phyloP scores from a whole-genome alignment of 192 early-diverging fungal species.

The Coemansia brasiliensis region DNA sequence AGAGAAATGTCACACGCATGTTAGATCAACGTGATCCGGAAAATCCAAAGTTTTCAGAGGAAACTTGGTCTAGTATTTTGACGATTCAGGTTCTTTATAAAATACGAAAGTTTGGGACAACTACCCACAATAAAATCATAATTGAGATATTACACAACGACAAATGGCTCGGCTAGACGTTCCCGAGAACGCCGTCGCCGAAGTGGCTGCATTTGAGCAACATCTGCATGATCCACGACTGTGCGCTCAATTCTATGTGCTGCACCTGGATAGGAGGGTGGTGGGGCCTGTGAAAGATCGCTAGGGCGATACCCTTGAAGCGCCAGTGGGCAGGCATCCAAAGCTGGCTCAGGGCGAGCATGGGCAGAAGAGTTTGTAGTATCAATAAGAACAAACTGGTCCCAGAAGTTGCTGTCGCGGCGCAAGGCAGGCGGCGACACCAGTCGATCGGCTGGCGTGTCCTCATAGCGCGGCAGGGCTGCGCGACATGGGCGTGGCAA shows the following conservation, averaged over 20 bases:
- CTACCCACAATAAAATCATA: no score
- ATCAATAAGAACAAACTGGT: conserved; percentile 46
- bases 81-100: no score
- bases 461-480: conserved; percentile 47
- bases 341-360: background rate
- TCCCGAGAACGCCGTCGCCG: background rate
- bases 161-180: background rate
- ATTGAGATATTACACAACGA: background rate
- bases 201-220: background rate
- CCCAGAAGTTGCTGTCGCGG: conserved; percentile 39
- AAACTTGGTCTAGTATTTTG: no score
- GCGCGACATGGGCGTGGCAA: conserved; percentile 26
- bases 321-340: conserved; percentile 29
- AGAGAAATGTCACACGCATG: no score
- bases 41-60: no score
- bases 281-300: conserved; percentile 22
- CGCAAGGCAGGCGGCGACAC: conserved; percentile 24
- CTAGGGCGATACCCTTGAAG: conserved; percentile 23
- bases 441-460: conserved; percentile 24
- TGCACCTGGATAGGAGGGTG: conserved; percentile 39
- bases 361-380: background rate
- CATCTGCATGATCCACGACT: conserved; percentile 6
- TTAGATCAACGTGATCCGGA: no score
- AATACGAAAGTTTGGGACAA: no score
- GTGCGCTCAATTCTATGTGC: conserved; percentile 29